phyloP scores from a whole-genome alignment of 768 basidiomycete species.

The Mrakia gelida region DNA sequence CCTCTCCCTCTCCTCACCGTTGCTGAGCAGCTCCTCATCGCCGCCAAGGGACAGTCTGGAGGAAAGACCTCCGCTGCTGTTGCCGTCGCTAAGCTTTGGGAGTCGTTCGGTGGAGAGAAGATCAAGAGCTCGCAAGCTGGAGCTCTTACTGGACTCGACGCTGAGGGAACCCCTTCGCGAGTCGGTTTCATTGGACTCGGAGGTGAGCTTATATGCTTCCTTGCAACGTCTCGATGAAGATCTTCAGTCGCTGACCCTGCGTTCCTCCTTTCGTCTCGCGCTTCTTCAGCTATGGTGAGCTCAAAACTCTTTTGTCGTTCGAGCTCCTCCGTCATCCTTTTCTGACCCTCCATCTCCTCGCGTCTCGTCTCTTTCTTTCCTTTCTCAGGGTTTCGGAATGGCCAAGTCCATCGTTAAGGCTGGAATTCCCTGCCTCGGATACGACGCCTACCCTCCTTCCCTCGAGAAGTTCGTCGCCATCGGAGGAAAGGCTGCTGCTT shows the following conservation, averaged over 20 bases:
- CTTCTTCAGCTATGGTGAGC: conserved; percentile 3
- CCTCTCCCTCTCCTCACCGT: conserved; percentile 17
- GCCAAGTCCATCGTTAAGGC: conserved; percentile 34
- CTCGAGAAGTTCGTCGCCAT: conserved; percentile 35
- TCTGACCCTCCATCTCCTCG: no score
- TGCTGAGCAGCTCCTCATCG: conserved; percentile 25
- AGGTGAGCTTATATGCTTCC: background rate
- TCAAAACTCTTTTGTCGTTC: background rate
- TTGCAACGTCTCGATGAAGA: background rate
- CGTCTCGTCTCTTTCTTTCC: conserved; percentile 18
- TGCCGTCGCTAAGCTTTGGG: conserved; percentile 14
- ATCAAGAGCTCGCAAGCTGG: conserved; percentile 4
- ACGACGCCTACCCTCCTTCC: conserved; percentile 33
- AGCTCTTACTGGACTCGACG: background rate
- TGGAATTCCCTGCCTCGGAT: conserved; percentile 37
- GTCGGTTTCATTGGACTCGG: conserved; percentile 41
- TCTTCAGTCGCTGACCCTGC: background rate
- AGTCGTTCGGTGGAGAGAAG: conserved; percentile 6
- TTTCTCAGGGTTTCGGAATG: conserved; percentile 35
- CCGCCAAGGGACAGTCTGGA: background rate
- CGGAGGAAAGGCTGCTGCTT: conserved; percentile 35
- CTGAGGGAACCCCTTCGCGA: conserved; percentile 25
- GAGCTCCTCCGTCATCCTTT: background rate
- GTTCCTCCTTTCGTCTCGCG: background rate
- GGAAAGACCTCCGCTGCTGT: background rate